Percentiles rank a stretch among this genome's conserved stretches.
Evolutionary conservation across 306 rosid genomes (phyloP).

Genomic region (Dalbergia cultrata): DNA sequence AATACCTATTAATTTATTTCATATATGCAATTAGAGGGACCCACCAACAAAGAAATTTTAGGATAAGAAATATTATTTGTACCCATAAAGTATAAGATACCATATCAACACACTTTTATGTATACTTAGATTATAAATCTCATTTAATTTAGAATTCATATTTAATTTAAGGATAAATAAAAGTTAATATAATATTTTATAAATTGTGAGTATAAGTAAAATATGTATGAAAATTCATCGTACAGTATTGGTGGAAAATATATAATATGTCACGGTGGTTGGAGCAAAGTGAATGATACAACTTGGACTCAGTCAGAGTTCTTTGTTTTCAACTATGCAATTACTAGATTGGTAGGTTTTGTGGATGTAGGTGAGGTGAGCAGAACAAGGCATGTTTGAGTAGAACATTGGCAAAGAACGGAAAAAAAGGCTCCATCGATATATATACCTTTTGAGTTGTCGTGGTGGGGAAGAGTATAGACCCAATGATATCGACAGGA

Average conservation of each 20-base stretch:
- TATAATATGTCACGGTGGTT: background rate
- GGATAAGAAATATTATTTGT: no score
- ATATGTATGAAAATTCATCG: background rate
- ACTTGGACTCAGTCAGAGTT: background rate
- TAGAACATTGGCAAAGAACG: background rate
- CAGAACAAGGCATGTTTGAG: conserved; percentile 19
- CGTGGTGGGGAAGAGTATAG: conserved; percentile 8
- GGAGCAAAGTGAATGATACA: background rate
- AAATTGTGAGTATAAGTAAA: no score
- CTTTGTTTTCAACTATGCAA: background rate
- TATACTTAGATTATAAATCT: no score
- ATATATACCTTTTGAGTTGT: background rate
- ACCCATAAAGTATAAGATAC: no score
- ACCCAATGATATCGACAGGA: background rate
- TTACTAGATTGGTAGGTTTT: background rate
- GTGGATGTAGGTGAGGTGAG: background rate
- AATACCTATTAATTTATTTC: no score
- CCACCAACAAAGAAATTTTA: no score
- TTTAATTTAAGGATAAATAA: no score
- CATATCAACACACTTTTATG: no score
- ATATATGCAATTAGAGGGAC: no score
- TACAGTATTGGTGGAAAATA: background rate
- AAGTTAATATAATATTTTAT: no score
- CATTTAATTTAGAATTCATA: no score
- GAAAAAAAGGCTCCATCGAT: background rate